Evolutionary conservation across 2,329 filamentous ascomycete genomes (phyloP).

Genomic region (Penicillium sp.): DNA sequence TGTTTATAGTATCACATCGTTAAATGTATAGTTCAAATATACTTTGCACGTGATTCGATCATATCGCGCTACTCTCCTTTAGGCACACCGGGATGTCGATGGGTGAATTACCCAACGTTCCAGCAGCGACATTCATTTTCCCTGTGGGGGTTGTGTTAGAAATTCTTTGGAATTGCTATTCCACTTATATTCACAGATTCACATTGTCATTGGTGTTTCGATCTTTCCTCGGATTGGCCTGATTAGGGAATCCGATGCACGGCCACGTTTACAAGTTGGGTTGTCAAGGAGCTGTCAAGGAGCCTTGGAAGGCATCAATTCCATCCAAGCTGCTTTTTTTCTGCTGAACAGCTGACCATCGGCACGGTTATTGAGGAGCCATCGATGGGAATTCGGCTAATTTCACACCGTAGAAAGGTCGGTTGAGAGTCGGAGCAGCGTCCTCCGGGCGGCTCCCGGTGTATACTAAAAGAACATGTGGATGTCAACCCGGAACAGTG

Average conservation of each 20-base stretch:
- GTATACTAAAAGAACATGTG: conserved; percentile 2
- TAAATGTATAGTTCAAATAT: neutral
- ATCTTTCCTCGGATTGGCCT: neutral
- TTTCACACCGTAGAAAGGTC: neutral
- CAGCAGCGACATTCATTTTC: neutral
- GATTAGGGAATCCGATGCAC: neutral
- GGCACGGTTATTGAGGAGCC: conserved; percentile 6
- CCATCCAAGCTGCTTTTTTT: neutral
- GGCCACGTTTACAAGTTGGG: neutral
- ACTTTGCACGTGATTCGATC: neutral
- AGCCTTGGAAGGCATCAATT: neutral
- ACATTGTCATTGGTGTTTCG: neutral
- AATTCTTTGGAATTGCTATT: neutral
- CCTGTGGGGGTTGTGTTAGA: neutral
- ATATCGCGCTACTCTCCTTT: conserved; percentile 9
- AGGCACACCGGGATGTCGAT: conserved; percentile 10
- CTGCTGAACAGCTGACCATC: conserved; percentile 1
- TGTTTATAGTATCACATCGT: neutral
- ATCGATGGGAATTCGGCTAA: conserved; percentile 4
- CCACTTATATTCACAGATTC: neutral
- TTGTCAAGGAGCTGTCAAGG: neutral
- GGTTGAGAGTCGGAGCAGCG: conserved; percentile 9
- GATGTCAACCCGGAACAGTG: conserved; percentile 1
- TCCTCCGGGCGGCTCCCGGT: conserved; percentile 11
- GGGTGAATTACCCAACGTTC: conserved; percentile 4